Conservation (phyloP, 306 rosid species). For the Cercis canadensis region DNA sequence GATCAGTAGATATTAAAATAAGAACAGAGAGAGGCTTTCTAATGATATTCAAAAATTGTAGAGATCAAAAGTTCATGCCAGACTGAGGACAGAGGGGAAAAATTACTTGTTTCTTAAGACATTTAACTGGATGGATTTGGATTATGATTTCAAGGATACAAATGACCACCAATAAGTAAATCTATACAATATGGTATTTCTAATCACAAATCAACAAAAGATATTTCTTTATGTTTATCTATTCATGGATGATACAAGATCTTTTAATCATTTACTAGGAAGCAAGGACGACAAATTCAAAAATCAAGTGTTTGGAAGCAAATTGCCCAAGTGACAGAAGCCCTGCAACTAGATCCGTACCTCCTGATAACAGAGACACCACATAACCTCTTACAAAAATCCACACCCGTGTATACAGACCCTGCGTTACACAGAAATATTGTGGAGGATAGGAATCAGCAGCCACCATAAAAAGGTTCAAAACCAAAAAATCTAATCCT, state of each 20-base stretch:
- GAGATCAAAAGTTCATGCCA: conserved; percentile 18
- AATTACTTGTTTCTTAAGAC: conserved; percentile 8
- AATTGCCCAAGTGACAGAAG: conserved; percentile 7
- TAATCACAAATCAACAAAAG: conserved; percentile 2
- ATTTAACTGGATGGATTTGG: too few species aligned
- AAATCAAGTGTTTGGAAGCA: neutral
- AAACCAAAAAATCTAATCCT: conserved; percentile 2
- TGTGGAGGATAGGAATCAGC: conserved; percentile 24
- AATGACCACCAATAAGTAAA: too few species aligned
- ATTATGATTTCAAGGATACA: too few species aligned
- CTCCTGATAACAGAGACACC: conserved; percentile 96
- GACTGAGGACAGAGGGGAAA: conserved; percentile 1
- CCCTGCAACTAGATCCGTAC: conserved; percentile 48
- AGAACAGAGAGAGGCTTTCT: conserved; percentile 19
- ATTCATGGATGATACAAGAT: conserved; percentile 3
- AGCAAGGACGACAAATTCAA: conserved; percentile 31
- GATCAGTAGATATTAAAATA: conserved; percentile 32
- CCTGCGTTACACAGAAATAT: conserved; percentile 54
- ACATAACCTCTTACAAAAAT: conserved; percentile 95
- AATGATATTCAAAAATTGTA: conserved; percentile 8
- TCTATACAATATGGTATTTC: too few species aligned
- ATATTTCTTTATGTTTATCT: conserved; percentile 22
- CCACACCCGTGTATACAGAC: conserved; percentile 93
- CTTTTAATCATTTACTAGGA: conserved; percentile 2
- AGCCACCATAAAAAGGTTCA: conserved; percentile 18